These are phyloP conservation scores for Candida boidinii DNA, from an alignment of 805 yeast species.

Conservation along the genomic window DNA sequence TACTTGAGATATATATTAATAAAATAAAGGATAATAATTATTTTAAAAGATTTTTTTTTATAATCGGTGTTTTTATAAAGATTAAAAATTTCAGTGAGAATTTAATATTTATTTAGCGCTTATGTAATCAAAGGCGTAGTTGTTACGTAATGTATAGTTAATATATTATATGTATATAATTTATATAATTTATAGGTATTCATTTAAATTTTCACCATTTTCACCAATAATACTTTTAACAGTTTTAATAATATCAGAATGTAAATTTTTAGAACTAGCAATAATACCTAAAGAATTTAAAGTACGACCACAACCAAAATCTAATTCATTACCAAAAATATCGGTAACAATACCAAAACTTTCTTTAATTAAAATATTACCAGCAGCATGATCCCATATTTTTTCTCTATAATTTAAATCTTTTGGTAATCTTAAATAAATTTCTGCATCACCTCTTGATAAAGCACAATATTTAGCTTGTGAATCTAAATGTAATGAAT, in stretches of 20 bases:
- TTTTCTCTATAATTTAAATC: slow-evolving; percentile 75
- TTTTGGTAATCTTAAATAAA: slow-evolving; percentile 83
- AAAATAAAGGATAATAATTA: too few relatives aligned
- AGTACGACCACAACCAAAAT: slow-evolving; percentile 82
- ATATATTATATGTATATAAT: too few relatives aligned
- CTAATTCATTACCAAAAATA: slow-evolving; percentile 61
- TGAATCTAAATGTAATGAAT: slow-evolving; percentile 75
- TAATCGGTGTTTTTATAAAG: too few relatives aligned
- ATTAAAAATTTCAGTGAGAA: too few relatives aligned
- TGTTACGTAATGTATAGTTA: neutral
- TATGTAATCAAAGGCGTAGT: neutral
- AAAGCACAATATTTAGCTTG: slow-evolving; percentile 94
- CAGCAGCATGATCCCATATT: slow-evolving; percentile 99
- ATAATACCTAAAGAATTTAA: slow-evolving; percentile 86
- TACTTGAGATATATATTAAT: too few relatives aligned
- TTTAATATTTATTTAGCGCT: too few relatives aligned
- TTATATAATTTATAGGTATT: slow-evolving; percentile 7
- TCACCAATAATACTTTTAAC: slow-evolving; percentile 30
- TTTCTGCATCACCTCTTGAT: slow-evolving; percentile 86
- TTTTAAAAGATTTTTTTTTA: too few relatives aligned
- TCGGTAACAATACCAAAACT: slow-evolving; percentile 92
- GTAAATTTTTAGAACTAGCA: slow-evolving; percentile 56
- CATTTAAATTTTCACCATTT: slow-evolving; percentile 22
- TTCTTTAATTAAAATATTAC: slow-evolving; percentile 76
- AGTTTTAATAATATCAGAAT: slow-evolving; percentile 39